These are phyloP conservation scores for Amorphotheca resinae DNA, from an alignment of 495 filamentous ascomycete species.

Conservation along the genomic window DNA sequence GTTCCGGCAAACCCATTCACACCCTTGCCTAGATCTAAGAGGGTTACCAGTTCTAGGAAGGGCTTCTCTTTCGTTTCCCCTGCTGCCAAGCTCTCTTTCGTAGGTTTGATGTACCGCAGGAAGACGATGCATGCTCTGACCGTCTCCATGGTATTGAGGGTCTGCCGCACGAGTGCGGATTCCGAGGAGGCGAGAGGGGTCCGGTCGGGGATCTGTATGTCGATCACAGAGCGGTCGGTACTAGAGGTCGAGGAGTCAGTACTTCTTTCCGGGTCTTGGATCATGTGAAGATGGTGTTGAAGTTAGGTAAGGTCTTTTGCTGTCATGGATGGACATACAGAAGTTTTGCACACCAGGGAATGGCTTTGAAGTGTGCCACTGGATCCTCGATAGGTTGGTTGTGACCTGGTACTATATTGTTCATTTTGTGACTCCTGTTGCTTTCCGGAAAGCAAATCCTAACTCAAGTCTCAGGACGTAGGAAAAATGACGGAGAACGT, in stretches of 20 bases:
- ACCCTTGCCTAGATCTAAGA: constrained; percentile 8
- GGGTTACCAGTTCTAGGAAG: constrained; percentile 1
- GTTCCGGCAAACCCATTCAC: constrained; percentile 11
- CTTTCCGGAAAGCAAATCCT: too few species aligned
- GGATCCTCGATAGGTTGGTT: constrained; percentile 17
- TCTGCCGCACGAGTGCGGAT: constrained; percentile 5
- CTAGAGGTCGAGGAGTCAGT: not conserved
- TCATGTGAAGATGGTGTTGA: too few species aligned
- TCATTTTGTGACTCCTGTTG: too few species aligned
- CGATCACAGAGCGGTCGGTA: not conserved
- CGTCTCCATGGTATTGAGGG: constrained; percentile 6
- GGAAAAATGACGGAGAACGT: too few species aligned
- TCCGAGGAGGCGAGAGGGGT: constrained; percentile 7
- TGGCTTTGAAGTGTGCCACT: constrained; percentile 29
- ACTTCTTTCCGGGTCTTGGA: too few species aligned
- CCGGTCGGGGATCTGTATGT: constrained; percentile 2
- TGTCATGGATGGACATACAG: not conserved
- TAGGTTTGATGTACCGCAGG: not conserved
- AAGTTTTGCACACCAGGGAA: constrained; percentile 32
- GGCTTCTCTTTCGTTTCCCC: constrained; percentile 18
- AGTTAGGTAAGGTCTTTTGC: not conserved
- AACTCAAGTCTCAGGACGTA: too few species aligned
- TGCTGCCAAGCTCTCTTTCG: not conserved
- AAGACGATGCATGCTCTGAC: constrained; percentile 7
- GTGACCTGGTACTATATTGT: too few species aligned